A percentile compares a stretch with the other conserved stretches of the same genome.
Conservation (phyloP, 163 green algal genomes). For the Chlamydomonas reinhardtii region DNA sequence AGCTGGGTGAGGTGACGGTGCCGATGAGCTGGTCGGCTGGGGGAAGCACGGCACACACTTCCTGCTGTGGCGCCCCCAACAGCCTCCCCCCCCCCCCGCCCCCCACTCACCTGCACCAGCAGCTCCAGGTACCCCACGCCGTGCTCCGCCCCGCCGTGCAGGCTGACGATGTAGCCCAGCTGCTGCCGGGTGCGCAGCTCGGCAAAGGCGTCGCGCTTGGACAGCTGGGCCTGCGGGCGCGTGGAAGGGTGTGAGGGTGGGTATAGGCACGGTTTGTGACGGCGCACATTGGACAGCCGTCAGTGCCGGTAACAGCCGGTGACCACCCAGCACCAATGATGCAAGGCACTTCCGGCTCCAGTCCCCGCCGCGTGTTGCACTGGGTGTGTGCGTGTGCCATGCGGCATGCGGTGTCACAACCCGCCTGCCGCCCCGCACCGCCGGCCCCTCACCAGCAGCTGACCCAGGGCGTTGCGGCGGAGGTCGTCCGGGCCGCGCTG, state of each 20-base stretch:
- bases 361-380: no score
- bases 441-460: slow-evolving; percentile 75
- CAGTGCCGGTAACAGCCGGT: no score
- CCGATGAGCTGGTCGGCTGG: no score
- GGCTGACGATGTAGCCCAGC: slow-evolving; percentile 83
- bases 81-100: not conserved
- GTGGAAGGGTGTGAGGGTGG: no score
- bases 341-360: no score
- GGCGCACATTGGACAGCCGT: no score
- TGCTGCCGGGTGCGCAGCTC: slow-evolving; percentile 88
- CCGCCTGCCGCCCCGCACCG: no score
- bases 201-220: slow-evolving; percentile 88
- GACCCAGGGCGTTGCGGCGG: slow-evolving; percentile 76
- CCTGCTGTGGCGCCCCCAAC: not conserved
- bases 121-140: slow-evolving; percentile 52
- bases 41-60: no score
- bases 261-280: not conserved
- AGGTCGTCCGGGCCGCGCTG: slow-evolving; percentile 82
- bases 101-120: slow-evolving; percentile 62
- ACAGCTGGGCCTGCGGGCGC: slow-evolving; percentile 38
- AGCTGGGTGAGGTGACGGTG: no score
- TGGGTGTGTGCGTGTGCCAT: no score
- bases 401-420: no score
- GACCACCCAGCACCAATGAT: no score
- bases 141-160: slow-evolving; percentile 55